A percentile compares a stretch with the other conserved stretches of the same genome.
These are phyloP conservation scores for Nyctanthes arbortristis DNA, from an alignment of 257 asterid genomes.

Conservation along the genomic window DNA sequence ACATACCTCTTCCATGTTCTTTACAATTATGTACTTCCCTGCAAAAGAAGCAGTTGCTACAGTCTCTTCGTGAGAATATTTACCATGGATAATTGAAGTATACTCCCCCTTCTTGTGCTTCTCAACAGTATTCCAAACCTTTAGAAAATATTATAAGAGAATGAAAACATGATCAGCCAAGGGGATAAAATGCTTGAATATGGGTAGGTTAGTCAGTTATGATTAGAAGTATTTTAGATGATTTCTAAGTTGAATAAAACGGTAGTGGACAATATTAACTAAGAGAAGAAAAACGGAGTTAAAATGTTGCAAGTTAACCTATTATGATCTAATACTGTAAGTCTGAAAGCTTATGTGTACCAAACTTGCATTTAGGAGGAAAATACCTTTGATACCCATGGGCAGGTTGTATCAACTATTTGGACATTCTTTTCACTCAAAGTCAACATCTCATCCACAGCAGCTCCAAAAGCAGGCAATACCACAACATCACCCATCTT, in stretches of 20 bases:
- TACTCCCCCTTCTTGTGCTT: constrained; percentile 97
- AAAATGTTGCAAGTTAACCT: no score
- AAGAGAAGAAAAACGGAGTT: no score
- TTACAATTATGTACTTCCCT: constrained; percentile 79
- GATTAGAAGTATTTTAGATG: no score
- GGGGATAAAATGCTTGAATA: constrained; percentile 7
- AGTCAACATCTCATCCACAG: constrained; percentile 83
- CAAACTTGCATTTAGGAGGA: no score
- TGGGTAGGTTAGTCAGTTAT: no score
- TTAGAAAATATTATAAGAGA: not conserved
- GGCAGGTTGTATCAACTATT: constrained; percentile 98
- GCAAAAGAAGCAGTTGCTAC: constrained; percentile 99
- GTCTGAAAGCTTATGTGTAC: no score
- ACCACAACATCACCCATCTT: constrained; percentile 83
- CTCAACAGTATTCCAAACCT: constrained; percentile 95
- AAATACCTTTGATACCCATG: constrained; percentile 95
- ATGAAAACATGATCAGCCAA: not conserved
- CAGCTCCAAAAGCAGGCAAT: constrained; percentile 97
- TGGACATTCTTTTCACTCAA: constrained; percentile 86
- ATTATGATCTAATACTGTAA: no score
- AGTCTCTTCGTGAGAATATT: constrained; percentile 91
- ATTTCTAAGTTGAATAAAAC: no score
- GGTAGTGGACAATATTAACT: no score
- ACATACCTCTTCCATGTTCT: constrained; percentile 87
- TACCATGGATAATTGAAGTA: constrained; percentile 94